phyloP scores from a whole-genome alignment of 2,329 filamentous ascomycete genomes.

The Ophiocordyceps sinensis region DNA sequence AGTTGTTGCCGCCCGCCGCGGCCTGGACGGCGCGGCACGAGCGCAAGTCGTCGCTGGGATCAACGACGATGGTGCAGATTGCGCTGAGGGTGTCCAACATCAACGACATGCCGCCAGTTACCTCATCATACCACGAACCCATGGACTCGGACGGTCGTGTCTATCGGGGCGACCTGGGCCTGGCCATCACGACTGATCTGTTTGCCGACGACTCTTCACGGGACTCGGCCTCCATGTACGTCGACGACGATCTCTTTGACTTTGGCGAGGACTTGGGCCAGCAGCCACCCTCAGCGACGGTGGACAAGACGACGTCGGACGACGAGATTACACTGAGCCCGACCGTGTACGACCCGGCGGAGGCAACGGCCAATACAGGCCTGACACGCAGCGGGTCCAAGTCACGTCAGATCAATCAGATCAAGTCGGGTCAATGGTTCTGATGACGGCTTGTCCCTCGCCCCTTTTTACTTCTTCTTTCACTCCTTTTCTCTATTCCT shows the following conservation, averaged over 20 bases:
- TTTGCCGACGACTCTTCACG: not conserved
- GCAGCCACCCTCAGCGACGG: too few relatives aligned
- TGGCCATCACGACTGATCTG: constrained; percentile 1
- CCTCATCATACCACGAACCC: constrained; percentile 5
- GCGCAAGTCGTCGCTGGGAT: constrained; percentile 47
- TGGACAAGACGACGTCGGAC: constrained; percentile 2
- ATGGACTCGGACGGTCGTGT: not conserved
- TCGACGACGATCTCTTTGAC: not conserved
- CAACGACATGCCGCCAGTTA: constrained; percentile 27
- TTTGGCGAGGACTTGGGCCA: not conserved
- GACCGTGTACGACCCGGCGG: constrained; percentile 32
- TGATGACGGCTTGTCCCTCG: too few relatives aligned
- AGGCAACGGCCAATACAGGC: too few relatives aligned
- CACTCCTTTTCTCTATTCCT: too few relatives aligned
- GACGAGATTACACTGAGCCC: constrained; percentile 31
- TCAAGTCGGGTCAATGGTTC: too few relatives aligned
- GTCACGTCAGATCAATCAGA: too few relatives aligned
- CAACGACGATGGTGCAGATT: constrained; percentile 57
- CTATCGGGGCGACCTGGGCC: not conserved
- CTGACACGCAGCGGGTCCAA: too few relatives aligned
- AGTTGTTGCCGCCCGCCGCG: constrained; percentile 26
- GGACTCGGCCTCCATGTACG: not conserved
- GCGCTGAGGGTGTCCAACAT: constrained; percentile 52
- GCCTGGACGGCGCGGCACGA: constrained; percentile 29
- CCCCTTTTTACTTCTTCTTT: too few relatives aligned